Evolutionary conservation across 176 grass and related monocot genomes (phyloP), one percentile per base, ranked within the genome.

Genomic region (Musa troglodytarum): DNA sequence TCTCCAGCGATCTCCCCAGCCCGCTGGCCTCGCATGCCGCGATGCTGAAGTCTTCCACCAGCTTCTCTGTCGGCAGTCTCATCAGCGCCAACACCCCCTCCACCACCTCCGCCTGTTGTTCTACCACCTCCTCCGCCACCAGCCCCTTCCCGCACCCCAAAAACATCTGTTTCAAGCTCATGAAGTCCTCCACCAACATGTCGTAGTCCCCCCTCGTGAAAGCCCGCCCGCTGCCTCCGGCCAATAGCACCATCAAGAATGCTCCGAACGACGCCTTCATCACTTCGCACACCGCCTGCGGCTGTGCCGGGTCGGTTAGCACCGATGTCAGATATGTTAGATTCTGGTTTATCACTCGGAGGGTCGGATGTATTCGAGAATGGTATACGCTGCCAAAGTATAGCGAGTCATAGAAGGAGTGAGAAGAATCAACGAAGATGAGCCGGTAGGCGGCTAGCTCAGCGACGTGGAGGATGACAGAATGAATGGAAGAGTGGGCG

Each of bases 401-500:
- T 26, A 93, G 66, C 10, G 77, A 74, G 65, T 86, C 74, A 64
- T 86, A 84, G 80, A 93, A 81, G 61, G 53, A 71, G 50, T 53
- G 69, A 15, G 59, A 76, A 2, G 77, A 89, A 71, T 93, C 91
- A 7, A 85, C 79, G 68, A 93, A 93, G 65, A 93, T 75, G 54
- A 89, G 85, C 63, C 85, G 87, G 71, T 87, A 87, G 23, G 87
- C 87, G 11, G 87, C 67, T 61, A 89, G 55, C 81, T 93, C 80
- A 0, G 82, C 68, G 1, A 93, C 82, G 58, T 93, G 91, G 61
- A 79, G 63, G 34, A 82, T 49, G 9, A 80, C 77, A 0, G 85
- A 50, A 20, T 93, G 77, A 34, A 89, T 62, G 22, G 82, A 74
- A 1, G 79, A 74, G 54, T 83, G 85, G 5, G 87, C 65, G 20